A percentile compares a stretch with the other conserved stretches of the same genome.
Evolutionary conservation across 352 stramenopile species (phyloP).

Genomic region (Globisporangium cylindrosporum): DNA sequence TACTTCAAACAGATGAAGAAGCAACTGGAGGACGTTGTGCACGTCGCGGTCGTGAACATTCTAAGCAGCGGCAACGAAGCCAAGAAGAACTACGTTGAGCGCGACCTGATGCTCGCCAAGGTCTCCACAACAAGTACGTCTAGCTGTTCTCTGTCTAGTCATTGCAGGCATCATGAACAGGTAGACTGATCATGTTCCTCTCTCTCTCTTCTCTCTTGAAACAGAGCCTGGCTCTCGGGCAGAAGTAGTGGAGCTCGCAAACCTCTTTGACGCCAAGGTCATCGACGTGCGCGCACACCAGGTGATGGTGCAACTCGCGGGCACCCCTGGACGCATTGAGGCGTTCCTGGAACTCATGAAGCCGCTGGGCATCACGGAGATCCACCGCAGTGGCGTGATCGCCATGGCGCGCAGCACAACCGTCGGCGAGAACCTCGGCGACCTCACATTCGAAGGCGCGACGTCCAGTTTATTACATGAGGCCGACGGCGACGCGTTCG

Average conservation of each 20-base stretch:
- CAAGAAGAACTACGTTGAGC: constrained; percentile 83
- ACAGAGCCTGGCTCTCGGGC: constrained; percentile 59
- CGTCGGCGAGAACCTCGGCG: constrained; percentile 60
- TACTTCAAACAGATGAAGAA: constrained; percentile 71
- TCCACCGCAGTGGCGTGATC: constrained; percentile 84
- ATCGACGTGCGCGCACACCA: constrained; percentile 82
- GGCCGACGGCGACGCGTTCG: constrained; percentile 55
- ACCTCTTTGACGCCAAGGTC: constrained; percentile 85
- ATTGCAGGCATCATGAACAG: background rate
- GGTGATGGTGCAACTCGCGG: constrained; percentile 81
- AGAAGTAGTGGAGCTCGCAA: constrained; percentile 78
- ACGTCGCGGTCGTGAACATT: constrained; percentile 85
- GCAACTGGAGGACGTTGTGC: constrained; percentile 85
- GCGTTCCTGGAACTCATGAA: constrained; percentile 82
- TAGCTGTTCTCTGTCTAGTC: background rate
- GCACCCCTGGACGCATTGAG: constrained; percentile 73
- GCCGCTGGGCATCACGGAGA: constrained; percentile 78
- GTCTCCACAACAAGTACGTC: constrained; percentile 72
- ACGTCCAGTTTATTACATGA: constrained; percentile 73
- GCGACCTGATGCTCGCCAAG: constrained; percentile 87
- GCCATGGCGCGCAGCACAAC: constrained; percentile 75
- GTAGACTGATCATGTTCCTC: background rate
- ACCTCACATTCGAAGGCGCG: constrained; percentile 69
- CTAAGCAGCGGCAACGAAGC: constrained; percentile 59
- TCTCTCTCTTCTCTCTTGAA: background rate